Conservation (phyloP, 306 rosid species). For the Canavalia gladiata region DNA sequence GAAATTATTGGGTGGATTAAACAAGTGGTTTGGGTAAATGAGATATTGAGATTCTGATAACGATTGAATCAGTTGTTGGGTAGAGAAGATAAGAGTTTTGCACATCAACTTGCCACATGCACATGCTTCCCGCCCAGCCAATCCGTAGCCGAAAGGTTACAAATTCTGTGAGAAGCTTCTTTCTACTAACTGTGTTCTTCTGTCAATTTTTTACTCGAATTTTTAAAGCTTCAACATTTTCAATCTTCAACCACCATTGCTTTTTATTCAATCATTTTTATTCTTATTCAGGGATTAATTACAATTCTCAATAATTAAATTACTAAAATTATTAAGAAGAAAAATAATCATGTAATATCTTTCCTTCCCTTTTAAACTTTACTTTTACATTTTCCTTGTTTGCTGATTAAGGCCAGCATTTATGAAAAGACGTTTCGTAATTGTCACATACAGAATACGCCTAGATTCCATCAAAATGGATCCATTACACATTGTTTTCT, state of each 20-base stretch:
- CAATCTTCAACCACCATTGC: background rate
- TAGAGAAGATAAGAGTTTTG: too few relatives aligned
- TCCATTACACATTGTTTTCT: background rate
- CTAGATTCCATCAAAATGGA: constrained; percentile 8
- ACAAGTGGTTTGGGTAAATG: too few relatives aligned
- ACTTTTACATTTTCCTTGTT: background rate
- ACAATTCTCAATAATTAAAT: too few relatives aligned
- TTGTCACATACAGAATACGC: background rate
- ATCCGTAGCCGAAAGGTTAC: constrained; percentile 21
- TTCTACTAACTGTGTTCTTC: background rate
- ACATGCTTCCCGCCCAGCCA: background rate
- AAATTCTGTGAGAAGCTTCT: background rate
- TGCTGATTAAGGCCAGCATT: background rate
- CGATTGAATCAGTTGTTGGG: too few relatives aligned
- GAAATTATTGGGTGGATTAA: too few relatives aligned
- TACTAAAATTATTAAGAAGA: too few relatives aligned
- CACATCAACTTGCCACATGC: too few relatives aligned
- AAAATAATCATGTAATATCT: too few relatives aligned
- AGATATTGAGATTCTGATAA: too few relatives aligned
- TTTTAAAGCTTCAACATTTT: background rate
- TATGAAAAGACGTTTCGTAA: background rate
- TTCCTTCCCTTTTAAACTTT: background rate
- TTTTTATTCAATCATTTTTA: background rate
- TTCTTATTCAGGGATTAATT: background rate
- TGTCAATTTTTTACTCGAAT: background rate